phyloP scores from a whole-genome alignment of 1,284 basidiomycete species.

The Malassezia sp. region DNA sequence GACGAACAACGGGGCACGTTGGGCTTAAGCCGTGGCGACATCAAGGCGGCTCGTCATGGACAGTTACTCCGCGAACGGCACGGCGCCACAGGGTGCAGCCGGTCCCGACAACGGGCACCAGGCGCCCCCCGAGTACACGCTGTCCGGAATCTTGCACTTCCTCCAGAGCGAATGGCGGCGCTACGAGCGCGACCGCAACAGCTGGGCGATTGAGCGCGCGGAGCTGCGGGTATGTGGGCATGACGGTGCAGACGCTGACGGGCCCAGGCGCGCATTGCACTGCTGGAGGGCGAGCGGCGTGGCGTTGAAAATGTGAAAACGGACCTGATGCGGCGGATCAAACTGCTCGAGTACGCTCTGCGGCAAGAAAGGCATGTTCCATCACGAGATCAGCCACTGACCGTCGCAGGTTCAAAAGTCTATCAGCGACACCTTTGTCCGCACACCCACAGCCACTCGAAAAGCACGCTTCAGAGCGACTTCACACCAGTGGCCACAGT shows the following conservation, averaged over 20 bases:
- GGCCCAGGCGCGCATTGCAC: conserved; percentile 76
- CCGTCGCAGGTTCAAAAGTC: too few species aligned
- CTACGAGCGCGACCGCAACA: conserved; percentile 84
- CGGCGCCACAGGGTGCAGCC: too few species aligned
- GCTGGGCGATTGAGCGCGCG: conserved; percentile 98
- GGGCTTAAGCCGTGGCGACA: too few species aligned
- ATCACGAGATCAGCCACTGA: too few species aligned
- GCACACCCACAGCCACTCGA: too few species aligned
- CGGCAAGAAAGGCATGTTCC: conserved; percentile 63
- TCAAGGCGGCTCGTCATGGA: too few species aligned
- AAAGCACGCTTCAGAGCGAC: too few species aligned
- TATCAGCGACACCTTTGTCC: too few species aligned
- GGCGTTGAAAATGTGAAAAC: conserved; percentile 94
- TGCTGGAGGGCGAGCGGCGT: conserved; percentile 87
- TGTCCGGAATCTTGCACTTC: conserved; percentile 90
- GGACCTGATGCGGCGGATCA: conserved; percentile 86
- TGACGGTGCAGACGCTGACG: too few species aligned
- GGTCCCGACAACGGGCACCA: neutral
- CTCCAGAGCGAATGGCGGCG: conserved; percentile 94
- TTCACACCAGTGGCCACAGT: too few species aligned
- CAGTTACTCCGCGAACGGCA: conserved; percentile 10
- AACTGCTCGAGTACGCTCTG: conserved; percentile 78
- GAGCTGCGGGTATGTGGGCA: conserved; percentile 79
- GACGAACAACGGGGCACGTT: too few species aligned
- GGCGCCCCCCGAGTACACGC: conserved; percentile 51